Evolutionary conservation across 1,284 basidiomycete species (phyloP).

Genomic region (Naganishia sp.): DNA sequence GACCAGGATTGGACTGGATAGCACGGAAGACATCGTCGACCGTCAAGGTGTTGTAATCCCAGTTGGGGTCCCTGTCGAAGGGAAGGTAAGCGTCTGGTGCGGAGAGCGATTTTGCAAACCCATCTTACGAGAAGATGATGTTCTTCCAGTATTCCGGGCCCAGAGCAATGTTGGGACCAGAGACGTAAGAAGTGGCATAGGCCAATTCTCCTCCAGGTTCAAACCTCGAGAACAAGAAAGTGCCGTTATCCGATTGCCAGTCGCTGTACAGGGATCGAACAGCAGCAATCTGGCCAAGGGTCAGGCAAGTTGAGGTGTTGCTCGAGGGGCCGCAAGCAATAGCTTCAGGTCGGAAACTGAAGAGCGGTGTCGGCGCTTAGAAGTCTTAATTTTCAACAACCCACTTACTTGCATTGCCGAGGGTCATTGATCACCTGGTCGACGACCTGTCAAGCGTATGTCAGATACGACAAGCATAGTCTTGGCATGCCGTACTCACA

Average conservation of each 20-base stretch:
- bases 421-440: conserved; percentile 53
- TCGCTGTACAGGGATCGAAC: conserved; percentile 5
- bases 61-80: conserved; percentile 8
- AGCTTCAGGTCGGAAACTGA: conserved; percentile 20
- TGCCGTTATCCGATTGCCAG: conserved; percentile 1
- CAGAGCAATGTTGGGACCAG: conserved; percentile 18
- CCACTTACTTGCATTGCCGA: conserved; percentile 40
- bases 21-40: conserved; percentile 15
- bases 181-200: conserved; percentile 22
- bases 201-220: conserved; percentile 20
- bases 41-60: conserved; percentile 20
- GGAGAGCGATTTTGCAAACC: not conserved
- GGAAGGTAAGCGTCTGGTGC: too few species aligned
- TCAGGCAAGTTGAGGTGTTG: conserved; percentile 17
- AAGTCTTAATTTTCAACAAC: not conserved
- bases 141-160: conserved; percentile 27
- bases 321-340: conserved; percentile 7
- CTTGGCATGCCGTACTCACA: not conserved
- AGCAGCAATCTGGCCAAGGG: conserved; percentile 14
- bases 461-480: not conserved
- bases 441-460: conserved; percentile 45
- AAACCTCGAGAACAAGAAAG: conserved; percentile 11
- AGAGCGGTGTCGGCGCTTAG: not conserved
- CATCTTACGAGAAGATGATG: conserved; percentile 20
- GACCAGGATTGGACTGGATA: conserved; percentile 7